Percentiles rank a stretch among this genome's conserved stretches.
phyloP scores from a whole-genome alignment of 257 asterid species.

The Solanum bulbocastanum region DNA sequence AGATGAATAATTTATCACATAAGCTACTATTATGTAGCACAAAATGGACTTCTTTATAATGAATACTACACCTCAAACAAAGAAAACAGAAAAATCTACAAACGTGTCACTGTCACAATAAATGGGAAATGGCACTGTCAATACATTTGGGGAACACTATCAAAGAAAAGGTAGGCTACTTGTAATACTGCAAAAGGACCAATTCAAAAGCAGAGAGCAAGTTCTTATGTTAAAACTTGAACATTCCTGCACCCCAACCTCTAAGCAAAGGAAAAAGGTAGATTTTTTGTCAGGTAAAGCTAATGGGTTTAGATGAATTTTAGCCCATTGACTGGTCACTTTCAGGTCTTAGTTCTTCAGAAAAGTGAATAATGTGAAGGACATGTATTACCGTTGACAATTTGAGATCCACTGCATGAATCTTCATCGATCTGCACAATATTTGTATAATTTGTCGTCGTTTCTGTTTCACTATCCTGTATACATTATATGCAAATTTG shows the following conservation, averaged over 20 bases:
- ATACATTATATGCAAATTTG: background rate
- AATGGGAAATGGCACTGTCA: background rate
- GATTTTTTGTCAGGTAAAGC: background rate
- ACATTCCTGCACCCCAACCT: background rate
- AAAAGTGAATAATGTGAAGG: background rate
- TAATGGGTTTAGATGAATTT: background rate
- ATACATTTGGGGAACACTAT: background rate
- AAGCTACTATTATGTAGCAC: background rate
- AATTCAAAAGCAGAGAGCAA: background rate
- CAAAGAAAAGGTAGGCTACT: background rate
- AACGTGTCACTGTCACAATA: background rate
- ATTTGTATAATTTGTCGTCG: background rate
- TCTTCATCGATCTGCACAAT: background rate
- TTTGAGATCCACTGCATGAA: background rate
- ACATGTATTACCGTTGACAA: background rate
- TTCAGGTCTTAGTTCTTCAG: background rate
- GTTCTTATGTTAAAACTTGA: background rate
- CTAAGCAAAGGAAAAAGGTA: background rate
- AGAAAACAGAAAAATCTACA: background rate
- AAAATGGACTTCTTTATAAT: background rate
- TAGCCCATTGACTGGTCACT: background rate
- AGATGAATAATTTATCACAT: background rate
- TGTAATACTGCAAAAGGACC: background rate
- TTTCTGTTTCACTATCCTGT: background rate
- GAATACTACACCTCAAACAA: background rate